Base-by-base conservation (phyloP, 441 rosid species). In the Erodium moschatum region DNA sequence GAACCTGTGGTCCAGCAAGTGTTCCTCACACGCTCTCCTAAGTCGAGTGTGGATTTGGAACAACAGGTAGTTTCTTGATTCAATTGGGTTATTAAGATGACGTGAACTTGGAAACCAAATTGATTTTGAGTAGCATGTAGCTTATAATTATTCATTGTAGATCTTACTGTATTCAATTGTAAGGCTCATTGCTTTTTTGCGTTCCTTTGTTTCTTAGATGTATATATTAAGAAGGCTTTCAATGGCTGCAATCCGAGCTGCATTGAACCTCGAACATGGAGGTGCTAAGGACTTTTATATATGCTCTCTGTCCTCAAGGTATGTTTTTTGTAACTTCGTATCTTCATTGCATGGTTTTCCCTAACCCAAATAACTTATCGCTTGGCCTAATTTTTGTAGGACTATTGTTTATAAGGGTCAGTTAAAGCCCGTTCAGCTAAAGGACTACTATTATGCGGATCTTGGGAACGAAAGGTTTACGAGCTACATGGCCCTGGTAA, bases 401-500 rank as follows among this genome's bases (percentile, higher is more conserved):
- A 96, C 99, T 75, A 67, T 96, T 78, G 99, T 96, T 60, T 96
- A 96, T 81, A 96, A 96, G 76, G 99, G 99, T 65, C 99, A 96
- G 83, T 64, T 96, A 75, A 96, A 87, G 79, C 99, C 99, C 33
- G 85, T 81, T 70, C 99, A 96, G 79, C 69, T 96, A 76, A 87
- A 85, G 83, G 89, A 86, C 18, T 96, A 96, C 81, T 96, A 89
- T 62, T 85, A 87, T 70, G 97, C 92, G 66, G 99, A 96, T 81
- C 92, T 96, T 83, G 99, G 99, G 83, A 86, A 88, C 87, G 97
- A 96, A 92, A 96, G 98, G 98, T 96, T 96, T 90, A 89, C 97
- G 87, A 96, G 99, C 99, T 96, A 96, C 99, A 96, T 96, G 99
- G 99, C 99, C 96, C 92, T 96, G 99, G 99, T 92, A 96, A 96